Evolutionary conservation across 805 yeast species (phyloP).

Genomic region (Wickerhamomyces subpelliculosus): DNA sequence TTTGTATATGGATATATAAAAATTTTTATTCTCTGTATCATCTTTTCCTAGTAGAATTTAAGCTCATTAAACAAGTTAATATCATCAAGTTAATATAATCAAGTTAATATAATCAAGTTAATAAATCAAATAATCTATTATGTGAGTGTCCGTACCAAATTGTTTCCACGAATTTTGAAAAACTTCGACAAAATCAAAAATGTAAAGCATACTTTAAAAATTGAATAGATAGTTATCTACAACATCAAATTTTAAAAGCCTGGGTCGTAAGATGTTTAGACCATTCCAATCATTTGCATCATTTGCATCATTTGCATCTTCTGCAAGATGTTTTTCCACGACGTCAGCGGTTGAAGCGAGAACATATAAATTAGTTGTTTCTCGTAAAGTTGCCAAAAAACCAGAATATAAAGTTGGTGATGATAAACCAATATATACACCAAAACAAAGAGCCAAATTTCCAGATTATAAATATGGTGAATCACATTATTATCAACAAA

Average conservation of each 20-base stretch:
- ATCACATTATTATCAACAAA: constrained; percentile 69
- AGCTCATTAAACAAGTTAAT: too few relatives aligned
- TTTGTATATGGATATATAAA: too few relatives aligned
- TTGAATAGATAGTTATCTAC: background rate
- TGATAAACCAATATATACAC: constrained; percentile 38
- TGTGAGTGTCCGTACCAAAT: background rate
- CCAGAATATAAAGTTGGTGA: constrained; percentile 50
- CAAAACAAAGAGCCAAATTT: constrained; percentile 34
- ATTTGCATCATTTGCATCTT: too few relatives aligned
- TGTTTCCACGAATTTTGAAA: background rate
- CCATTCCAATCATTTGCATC: constrained; percentile 3
- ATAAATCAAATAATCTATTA: background rate
- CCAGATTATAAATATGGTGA: constrained; percentile 80
- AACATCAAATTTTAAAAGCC: background rate
- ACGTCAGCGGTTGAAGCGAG: constrained; percentile 12
- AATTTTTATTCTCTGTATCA: too few relatives aligned
- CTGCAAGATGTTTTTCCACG: constrained; percentile 15
- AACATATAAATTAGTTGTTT: constrained; percentile 39
- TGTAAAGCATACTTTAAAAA: background rate
- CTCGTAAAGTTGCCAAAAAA: constrained; percentile 36
- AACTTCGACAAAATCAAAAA: background rate
- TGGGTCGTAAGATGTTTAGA: constrained; percentile 11
- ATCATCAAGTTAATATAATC: too few relatives aligned
- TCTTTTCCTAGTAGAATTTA: too few relatives aligned
- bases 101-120: too few relatives aligned